These are phyloP conservation scores for Penicillium fimorum DNA, from an alignment of 495 filamentous ascomycete genomes.

Conservation along the genomic window DNA sequence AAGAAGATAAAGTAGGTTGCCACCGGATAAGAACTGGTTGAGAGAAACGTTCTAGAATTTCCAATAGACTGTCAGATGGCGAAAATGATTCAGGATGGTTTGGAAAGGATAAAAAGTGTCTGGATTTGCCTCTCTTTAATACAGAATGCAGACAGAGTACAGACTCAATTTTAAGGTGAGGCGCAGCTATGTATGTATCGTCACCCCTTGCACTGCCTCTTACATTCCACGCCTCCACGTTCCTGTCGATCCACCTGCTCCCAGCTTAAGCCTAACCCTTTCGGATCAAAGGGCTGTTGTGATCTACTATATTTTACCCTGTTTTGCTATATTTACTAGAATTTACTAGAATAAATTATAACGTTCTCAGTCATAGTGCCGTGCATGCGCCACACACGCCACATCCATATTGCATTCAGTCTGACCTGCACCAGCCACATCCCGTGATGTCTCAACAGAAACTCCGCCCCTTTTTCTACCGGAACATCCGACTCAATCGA, in stretches of 20 bases:
- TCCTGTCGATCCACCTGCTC: slow-evolving; percentile 7
- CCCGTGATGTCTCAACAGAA: slow-evolving; percentile 2
- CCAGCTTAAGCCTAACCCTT: not conserved
- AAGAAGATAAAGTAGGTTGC: slow-evolving; percentile 21
- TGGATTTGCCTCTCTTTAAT: slow-evolving; percentile 4
- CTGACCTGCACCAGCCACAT: slow-evolving; percentile 5
- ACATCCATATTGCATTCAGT: not conserved
- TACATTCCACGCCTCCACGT: not conserved
- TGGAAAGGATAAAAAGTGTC: not conserved
- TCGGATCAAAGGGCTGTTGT: slow-evolving; percentile 1
- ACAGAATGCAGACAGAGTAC: not conserved
- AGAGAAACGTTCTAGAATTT: slow-evolving; percentile 11
- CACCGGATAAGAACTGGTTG: slow-evolving; percentile 16
- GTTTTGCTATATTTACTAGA: not conserved
- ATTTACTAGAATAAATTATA: not conserved
- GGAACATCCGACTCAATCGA: not conserved
- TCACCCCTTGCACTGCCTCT: slow-evolving; percentile 5
- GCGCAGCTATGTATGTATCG: not conserved
- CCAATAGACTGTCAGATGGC: slow-evolving; percentile 2
- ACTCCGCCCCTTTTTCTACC: slow-evolving; percentile 6
- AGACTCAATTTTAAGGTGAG: not conserved
- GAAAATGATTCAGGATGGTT: not conserved
- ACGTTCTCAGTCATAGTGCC: not conserved
- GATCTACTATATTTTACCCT: not conserved
- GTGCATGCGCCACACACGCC: slow-evolving; percentile 3